Evolutionary conservation across 2,329 filamentous ascomycete species (phyloP), one percentile per base, ranked within the genome.

Genomic region (Coniochaeta sp.): DNA sequence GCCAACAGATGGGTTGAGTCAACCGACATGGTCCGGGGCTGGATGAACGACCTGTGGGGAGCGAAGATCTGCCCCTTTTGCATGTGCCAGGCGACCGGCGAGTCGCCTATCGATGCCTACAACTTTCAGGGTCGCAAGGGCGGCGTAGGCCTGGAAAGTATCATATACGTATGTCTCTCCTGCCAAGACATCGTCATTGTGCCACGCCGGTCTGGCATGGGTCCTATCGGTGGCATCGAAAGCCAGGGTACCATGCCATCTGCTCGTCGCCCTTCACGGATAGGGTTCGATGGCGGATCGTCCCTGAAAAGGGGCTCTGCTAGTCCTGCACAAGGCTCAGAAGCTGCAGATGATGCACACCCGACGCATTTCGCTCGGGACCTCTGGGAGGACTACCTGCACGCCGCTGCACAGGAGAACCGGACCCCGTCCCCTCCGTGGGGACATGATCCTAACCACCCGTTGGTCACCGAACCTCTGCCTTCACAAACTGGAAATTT

Each of bases 151-250:
- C 11, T 47, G 5, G 38, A 6, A 5, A 33, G 9, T 14, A n/a
- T 58, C 6, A 22, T 34, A 4, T 58, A 40, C n/a, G 38, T 19
- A 17, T 58, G 57, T 22, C 24, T 58, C 6, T 26, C 22, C 2
- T 58, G 57, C 40, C 24, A 33, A 12, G 57, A 58, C 33, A 28
- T 58, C 17, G 57, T 58, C 12, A 24, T 58, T 8, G 57, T 33
- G 3, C 19, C 22, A 1, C 19, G 40, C 1, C 12, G 50, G 19
- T 3, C 6, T 6, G 57, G 19, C 31, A 58, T 31, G 19, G 22
- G 40, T 8, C 6, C 44, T 16, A 50, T 26, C 5, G 4, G 34
- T 12, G 34, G 34, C 34, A 12, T 38, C 11, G 11, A 38, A 38
- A 12, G 16, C 34, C 34, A 6, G 11, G 11, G 6, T 38, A 12